Evolutionary conservation across 1,284 basidiomycete species (phyloP), one percentile per base, ranked within the genome.

Genomic region (Pseudozyma pruni): DNA sequence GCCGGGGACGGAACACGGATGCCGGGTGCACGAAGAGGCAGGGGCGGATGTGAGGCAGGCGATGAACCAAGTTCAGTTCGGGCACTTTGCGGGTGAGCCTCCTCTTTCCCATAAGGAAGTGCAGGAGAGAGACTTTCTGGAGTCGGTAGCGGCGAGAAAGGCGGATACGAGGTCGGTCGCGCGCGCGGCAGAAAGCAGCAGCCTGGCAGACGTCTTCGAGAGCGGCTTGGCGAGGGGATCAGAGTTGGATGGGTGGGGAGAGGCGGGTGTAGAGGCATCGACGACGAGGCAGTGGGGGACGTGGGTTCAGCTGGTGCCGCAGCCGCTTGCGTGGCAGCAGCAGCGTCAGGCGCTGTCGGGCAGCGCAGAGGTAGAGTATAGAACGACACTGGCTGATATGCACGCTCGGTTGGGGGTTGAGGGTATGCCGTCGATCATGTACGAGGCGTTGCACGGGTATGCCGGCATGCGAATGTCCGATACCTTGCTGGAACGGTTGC

Each of bases 21-120:
- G 43, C 5, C 40, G 31, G 1, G 39, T 33, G 19, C 25, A 19
- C 14, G 41, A 41, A 2, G 39, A 27, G 14, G 14, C 37, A 9
- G n/a, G 14, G 3, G 83, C 85, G 57, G 90, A 92, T 83, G 83
- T 91, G 22, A 84, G 90, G 46, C 85, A 85, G 57, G 84, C 86
- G 10, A 86, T 91, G 51, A 85, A 85, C 56, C 82, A 86, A 70
- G 83, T 91, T 46, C 88, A 91, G 82, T 84, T 89, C 69, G 80
- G 81, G 6, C 53, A 52, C 13, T 42, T 48, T 11, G 37, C 47
- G 9, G 47, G 17, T 16, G 27, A 29, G 6, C 27, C 27, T 6
- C 23, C 22, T 2, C 27, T 19, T 1, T 7, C 8, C 4, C 23
- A 33, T n/a, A 34, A 29, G 16, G 9, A 32, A 11, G 25, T 10